Evolutionary conservation across 441 rosid genomes (phyloP), one percentile per base, ranked within the genome.

Genomic region (Bocquillonia castaneifolia): DNA sequence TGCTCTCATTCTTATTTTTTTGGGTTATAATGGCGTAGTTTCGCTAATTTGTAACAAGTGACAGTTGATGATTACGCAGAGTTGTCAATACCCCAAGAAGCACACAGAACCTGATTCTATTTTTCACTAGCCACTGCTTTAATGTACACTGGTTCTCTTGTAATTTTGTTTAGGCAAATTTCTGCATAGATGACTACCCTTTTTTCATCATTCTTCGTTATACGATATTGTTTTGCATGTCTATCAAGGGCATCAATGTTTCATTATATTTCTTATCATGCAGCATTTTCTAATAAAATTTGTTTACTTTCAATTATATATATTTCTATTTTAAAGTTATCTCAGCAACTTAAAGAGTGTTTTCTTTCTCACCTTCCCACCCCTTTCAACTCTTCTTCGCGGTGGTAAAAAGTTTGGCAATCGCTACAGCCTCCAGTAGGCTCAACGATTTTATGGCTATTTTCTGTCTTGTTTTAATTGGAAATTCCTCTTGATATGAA

Each of bases 11-110:
- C n/a, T n/a, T n/a, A 17, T 3, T n/a, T 45, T 18, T 8, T 20
- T 0, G 6, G 29, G 29, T 7, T 50, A 57, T 37, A 42, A 25
- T 32, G 5, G 48, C 10, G 34, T 50, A 18, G 25, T 29, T 37
- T 8, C n/a, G 57, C 55, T 61, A 44, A 72, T 64, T 57, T 36
- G 62, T 37, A 67, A 57, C 86, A 90, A 89, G 90, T 76, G 69
- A 59, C 69, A 17, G 97, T 89, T 23, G 93, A 83, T 63, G 99
- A 92, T 74, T 86, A 60, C 53, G 86, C 82, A 62, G 95, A 82
- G 74, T 56, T 95, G 86, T 57, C 68, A 66, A 86, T 95, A 68
- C 98, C 99, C 57, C 88, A 79, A 67, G 77, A 77, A 69, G 80
- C 69, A 2, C 88, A 90, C 76, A 82, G 78, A 72, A 71, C 72